Base-by-base conservation (phyloP, 108 stramenopile species). In the Fistulifera solaris region DNA sequence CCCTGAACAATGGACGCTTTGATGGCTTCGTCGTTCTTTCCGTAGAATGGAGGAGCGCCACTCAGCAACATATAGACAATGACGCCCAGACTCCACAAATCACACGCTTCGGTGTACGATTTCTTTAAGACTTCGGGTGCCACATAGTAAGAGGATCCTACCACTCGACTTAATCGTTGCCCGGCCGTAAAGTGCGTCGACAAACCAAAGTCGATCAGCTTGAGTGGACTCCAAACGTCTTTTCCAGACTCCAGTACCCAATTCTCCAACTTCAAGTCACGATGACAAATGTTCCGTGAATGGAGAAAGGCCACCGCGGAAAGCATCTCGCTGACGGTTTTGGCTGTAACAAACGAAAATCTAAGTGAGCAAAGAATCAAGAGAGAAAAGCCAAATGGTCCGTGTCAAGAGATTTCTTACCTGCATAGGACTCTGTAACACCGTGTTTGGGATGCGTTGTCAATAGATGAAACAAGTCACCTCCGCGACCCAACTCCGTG, bases 51-150 rank as follows among this genome's bases (percentile, higher is more conserved):
- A 26, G 92, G 89, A 35, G 89, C 87, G n/a, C 92, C 92, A 48
- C 73, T 75, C 13, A 95, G 63, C 17, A 95, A 61, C 89, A 95
- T 89, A 82, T 91, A 95, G 25, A 87, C 87, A 65, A 92, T 92
- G 40, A 96, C 90, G 18, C 94, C 96, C 35, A 98, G 65, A 52
- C 80, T 79, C 96, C 96, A 98, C 31, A 98, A 59, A 56, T 98
- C 96, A 57, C 97, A 98, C 7, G 87, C 84, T 57, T 89, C 83
- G 16, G 94, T 95, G 78, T 98, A 98, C 18, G 83, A 88, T 55
- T 95, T 94, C 74, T 93, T 93, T 44, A 99, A 59, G 21, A 98
- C 96, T 75, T 99, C 96, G 6, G 98, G 98, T 14, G 96, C 96
- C 19, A 97, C 93, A 53, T 94, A 96, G 76, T 97, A 97, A 11